Evolutionary conservation across 106 monocot species (phyloP), one percentile per base, ranked within the genome.

Genomic region (Amphibolis antarctica): DNA sequence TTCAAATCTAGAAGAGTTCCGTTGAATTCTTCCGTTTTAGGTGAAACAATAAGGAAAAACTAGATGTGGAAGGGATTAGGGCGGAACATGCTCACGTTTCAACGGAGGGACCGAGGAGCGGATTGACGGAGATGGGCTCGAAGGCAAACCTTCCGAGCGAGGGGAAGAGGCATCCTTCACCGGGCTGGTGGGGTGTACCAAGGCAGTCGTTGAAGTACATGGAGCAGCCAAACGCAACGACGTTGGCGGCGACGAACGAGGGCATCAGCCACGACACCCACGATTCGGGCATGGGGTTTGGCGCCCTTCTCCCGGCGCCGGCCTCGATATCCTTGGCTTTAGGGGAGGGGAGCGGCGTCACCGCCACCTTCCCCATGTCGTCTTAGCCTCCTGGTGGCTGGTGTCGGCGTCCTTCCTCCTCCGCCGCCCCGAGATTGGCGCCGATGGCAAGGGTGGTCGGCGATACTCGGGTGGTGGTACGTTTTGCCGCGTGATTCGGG

Each of bases 101-200:
- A 36, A 50, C 22, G 65, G 71, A 64, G 44, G 81, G 81, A 5
- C 81, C 81, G 63, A 81, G 50, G 47, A 81, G 69, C 55, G 68
- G 72, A 46, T 81, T 81, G 72, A 69, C 55, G 64, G 68, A 59
- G 69, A 76, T 51, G 26, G 81, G 76, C 72, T 81, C 81, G 65
- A 81, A 76, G 57, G 76, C 64, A 72, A 81, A 81, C 44, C 81
- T 71, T n/a, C 76, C 72, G 25, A 73, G 72, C 20, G 67, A 31
- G 22, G 67, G 55, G 68, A 68, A 56, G 28, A 68, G 22, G 78
- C 59, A 65, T 24, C 25, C 28, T 59, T 55, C 54, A 24, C 43
- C 23, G 36, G 3, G 15, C 17, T 23, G 29, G 17, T 30, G 30
- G 3, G 0, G 51, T 17, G 61, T 1, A 44, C 59, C 29, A 42